phyloP scores from a whole-genome alignment of 192 early-diverging fungal species.

The Mortierella alpina region DNA sequence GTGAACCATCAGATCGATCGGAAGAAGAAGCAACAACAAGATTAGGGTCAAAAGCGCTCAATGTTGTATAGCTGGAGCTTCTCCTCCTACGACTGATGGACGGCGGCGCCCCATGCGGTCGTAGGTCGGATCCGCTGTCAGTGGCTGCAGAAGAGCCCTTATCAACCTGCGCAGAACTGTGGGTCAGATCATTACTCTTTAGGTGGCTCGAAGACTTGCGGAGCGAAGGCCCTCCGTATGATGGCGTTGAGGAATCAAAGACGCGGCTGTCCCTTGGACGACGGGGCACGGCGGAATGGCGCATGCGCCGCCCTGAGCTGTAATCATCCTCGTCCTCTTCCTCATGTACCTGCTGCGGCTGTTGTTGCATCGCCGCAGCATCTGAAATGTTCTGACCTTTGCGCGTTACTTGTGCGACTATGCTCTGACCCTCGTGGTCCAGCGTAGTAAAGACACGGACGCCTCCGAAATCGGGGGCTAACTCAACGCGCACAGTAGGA shows the following conservation, averaged over 20 bases:
- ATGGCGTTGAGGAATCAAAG: slow-evolving; percentile 15
- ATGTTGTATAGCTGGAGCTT: slow-evolving; percentile 40
- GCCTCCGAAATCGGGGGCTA: slow-evolving; percentile 54
- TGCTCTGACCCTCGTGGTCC: slow-evolving; percentile 51
- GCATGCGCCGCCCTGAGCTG: slow-evolving; percentile 3
- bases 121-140: slow-evolving; percentile 43
- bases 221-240: slow-evolving; percentile 28
- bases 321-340: slow-evolving; percentile 15
- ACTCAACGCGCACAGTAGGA: slow-evolving; percentile 55
- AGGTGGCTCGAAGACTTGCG: slow-evolving; percentile 37
- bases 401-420: slow-evolving; percentile 43
- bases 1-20: slow-evolving; percentile 37
- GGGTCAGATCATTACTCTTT: slow-evolving; percentile 41
- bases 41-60: slow-evolving; percentile 48
- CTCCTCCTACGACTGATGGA: slow-evolving; percentile 44
- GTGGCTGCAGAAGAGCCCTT: slow-evolving; percentile 22
- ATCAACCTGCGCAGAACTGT: slow-evolving; percentile 32
- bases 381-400: slow-evolving; percentile 23
- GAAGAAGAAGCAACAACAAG: slow-evolving; percentile 44
- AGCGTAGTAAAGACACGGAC: slow-evolving; percentile 56
- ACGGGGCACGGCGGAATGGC: slow-evolving; percentile 16
- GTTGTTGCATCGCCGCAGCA: not conserved
- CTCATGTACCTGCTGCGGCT: not conserved
- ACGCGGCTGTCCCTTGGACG: slow-evolving; percentile 33
- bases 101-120: slow-evolving; percentile 26